Conservation (phyloP, 1,284 basidiomycete genomes). For the Ustilago lituana region DNA sequence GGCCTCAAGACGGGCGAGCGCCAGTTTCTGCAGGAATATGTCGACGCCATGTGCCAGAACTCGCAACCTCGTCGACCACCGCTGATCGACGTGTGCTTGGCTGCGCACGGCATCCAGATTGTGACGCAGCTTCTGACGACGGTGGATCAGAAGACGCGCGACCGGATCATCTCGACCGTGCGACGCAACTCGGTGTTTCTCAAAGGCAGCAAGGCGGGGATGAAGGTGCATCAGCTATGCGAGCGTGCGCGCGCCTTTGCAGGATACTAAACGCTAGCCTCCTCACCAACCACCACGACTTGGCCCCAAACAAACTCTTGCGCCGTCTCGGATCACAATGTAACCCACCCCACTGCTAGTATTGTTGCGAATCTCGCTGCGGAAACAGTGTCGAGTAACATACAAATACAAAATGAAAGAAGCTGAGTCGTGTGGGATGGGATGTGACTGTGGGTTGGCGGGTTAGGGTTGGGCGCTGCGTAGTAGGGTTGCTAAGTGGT, state of each 20-base stretch:
- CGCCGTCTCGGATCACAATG: no score
- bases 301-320: no score
- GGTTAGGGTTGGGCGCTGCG: conserved; percentile 16
- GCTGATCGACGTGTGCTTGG: conserved; percentile 60
- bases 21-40: conserved; percentile 47
- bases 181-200: conserved; percentile 62
- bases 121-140: conserved; percentile 66
- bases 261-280: conserved; percentile 49
- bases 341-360: no score
- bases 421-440: background rate
- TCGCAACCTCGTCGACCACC: conserved; percentile 54
- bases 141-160: conserved; percentile 47
- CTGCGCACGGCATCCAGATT: conserved; percentile 63
- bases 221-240: conserved; percentile 64
- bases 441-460: background rate
- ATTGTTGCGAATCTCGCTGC: no score
- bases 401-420: no score
- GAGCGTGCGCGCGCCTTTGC: conserved; percentile 64
- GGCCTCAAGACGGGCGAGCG: conserved; percentile 55
- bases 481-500: conserved; percentile 12
- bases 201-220: conserved; percentile 64
- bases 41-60: conserved; percentile 52
- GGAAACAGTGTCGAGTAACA: no score
- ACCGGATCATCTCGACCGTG: conserved; percentile 59
- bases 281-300: no score